phyloP scores from a whole-genome alignment of 495 filamentous ascomycete species.

The Evansstolkia leycettana region DNA sequence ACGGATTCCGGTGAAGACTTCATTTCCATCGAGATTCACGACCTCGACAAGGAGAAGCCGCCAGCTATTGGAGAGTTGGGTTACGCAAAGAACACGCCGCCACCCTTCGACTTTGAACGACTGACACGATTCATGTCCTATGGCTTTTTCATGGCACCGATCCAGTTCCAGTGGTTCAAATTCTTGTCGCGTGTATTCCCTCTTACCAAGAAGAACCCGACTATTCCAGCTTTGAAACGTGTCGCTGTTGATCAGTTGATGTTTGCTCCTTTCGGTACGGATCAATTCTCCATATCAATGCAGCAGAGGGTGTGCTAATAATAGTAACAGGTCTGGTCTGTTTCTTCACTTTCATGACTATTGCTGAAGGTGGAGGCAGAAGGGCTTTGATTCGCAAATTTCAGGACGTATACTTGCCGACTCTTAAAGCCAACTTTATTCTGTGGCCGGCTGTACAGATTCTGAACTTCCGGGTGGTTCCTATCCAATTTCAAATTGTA shows the following conservation, averaged over 20 bases:
- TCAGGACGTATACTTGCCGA: conserved; percentile 83
- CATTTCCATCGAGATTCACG: conserved; percentile 78
- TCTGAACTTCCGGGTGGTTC: conserved; percentile 90
- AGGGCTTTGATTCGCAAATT: conserved; percentile 75
- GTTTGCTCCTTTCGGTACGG: conserved; percentile 78
- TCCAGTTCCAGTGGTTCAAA: conserved; percentile 95
- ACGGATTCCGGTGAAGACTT: conserved; percentile 51
- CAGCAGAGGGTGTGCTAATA: conserved; percentile 4
- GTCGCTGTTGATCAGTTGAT: conserved; percentile 91
- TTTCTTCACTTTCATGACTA: conserved; percentile 95
- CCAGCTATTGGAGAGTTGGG: conserved; percentile 55
- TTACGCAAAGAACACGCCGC: conserved; percentile 49
- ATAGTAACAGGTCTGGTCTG: conserved; percentile 49
- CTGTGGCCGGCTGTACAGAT: conserved; percentile 96
- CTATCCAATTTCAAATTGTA: conserved; percentile 93
- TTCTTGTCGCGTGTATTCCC: conserved; percentile 79
- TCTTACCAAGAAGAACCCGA: conserved; percentile 62
- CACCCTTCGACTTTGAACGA: conserved; percentile 91
- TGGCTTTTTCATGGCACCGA: conserved; percentile 86
- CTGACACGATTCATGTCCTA: conserved; percentile 91
- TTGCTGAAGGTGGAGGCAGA: conserved; percentile 85
- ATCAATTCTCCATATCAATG: neutral
- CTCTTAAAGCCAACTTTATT: conserved; percentile 90
- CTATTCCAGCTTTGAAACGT: conserved; percentile 70
- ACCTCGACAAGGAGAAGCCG: conserved; percentile 75